Evolutionary conservation across 768 basidiomycete genomes (phyloP).

Genomic region (Lactarius evosmus): DNA sequence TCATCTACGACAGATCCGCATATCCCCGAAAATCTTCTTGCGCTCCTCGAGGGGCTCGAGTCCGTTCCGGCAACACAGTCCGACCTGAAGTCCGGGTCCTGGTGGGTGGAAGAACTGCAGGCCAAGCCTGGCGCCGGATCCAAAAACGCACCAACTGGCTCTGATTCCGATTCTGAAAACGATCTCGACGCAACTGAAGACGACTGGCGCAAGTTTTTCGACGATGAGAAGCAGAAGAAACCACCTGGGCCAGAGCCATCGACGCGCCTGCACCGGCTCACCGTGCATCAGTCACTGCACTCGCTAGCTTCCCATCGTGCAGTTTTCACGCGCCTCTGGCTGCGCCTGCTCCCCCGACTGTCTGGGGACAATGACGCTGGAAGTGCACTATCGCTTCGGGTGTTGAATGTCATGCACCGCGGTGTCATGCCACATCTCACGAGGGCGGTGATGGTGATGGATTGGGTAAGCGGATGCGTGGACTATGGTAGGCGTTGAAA

Average conservation of each 20-base stretch:
- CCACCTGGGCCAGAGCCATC: slow-evolving; percentile 38
- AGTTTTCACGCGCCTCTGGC: slow-evolving; percentile 81
- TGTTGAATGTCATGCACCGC: slow-evolving; percentile 75
- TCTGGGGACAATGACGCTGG: slow-evolving; percentile 38
- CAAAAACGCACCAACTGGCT: slow-evolving; percentile 32
- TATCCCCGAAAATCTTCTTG: slow-evolving; percentile 53
- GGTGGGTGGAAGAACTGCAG: slow-evolving; percentile 75
- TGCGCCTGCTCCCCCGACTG: slow-evolving; percentile 62
- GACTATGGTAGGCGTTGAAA: slow-evolving; percentile 58
- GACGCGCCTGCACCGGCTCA: slow-evolving; percentile 58
- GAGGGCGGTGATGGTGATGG: slow-evolving; percentile 76
- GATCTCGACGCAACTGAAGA: slow-evolving; percentile 42
- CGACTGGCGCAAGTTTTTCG: slow-evolving; percentile 86
- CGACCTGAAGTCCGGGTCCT: slow-evolving; percentile 76
- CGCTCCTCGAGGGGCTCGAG: slow-evolving; percentile 60
- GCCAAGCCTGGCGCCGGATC: slow-evolving; percentile 51
- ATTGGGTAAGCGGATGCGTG: slow-evolving; percentile 84
- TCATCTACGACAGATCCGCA: slow-evolving; percentile 33
- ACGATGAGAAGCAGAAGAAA: slow-evolving; percentile 48
- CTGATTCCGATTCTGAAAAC: slow-evolving; percentile 29
- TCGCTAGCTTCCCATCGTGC: slow-evolving; percentile 73
- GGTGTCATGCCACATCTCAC: slow-evolving; percentile 83
- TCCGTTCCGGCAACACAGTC: slow-evolving; percentile 70
- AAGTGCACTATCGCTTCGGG: slow-evolving; percentile 48
- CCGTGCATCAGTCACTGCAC: slow-evolving; percentile 74